Conservation (phyloP, 768 basidiomycete species). For the Harrya chromipes region DNA sequence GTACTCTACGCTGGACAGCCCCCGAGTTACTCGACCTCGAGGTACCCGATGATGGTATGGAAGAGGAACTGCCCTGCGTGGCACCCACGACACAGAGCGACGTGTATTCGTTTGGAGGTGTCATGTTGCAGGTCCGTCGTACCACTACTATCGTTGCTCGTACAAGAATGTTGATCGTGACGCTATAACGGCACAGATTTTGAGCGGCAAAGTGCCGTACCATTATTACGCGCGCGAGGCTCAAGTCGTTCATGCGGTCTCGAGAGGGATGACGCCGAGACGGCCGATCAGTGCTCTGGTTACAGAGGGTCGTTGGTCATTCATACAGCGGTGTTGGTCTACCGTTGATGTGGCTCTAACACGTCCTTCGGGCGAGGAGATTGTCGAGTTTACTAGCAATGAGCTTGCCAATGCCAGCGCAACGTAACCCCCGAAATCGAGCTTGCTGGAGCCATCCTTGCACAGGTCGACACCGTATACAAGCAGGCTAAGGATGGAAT, state of each 20-base stretch:
- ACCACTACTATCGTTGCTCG: no score
- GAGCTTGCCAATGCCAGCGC: not conserved
- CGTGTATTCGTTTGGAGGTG: constrained; percentile 2
- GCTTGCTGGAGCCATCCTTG: no score
- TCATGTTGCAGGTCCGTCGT: constrained; percentile 4
- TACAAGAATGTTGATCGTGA: no score
- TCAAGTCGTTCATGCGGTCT: not conserved
- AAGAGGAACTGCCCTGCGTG: not conserved
- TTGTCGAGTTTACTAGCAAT: not conserved
- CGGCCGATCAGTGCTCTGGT: not conserved
- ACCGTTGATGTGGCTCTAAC: not conserved
- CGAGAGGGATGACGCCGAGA: not conserved
- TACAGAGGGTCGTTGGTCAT: not conserved
- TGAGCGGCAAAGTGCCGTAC: constrained; percentile 7
- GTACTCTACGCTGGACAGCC: constrained; percentile 8
- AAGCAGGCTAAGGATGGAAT: no score
- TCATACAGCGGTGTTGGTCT: constrained; percentile 8
- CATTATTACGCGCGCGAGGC: not conserved
- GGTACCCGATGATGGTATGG: not conserved
- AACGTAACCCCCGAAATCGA: no score
- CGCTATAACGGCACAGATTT: not conserved
- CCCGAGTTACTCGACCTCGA: constrained; percentile 4
- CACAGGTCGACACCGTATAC: no score
- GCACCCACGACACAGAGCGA: not conserved
- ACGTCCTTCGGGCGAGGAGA: constrained; percentile 2